Evolutionary conservation across 1,139 yeast genomes (phyloP).

Genomic region (Lodderomyces metapsilosis): DNA sequence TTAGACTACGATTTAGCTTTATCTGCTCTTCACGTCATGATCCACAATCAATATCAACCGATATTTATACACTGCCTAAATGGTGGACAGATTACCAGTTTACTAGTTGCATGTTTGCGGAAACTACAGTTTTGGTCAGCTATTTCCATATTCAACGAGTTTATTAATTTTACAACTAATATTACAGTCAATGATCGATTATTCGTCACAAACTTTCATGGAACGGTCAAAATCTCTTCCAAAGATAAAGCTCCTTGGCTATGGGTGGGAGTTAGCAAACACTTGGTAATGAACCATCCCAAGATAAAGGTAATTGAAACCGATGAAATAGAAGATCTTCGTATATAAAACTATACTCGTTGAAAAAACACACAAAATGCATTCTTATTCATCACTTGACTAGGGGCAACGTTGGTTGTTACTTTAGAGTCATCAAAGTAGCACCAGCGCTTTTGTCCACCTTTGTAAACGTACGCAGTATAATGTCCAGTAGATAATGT

Average conservation of each 20-base stretch:
- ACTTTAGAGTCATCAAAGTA: constrained; percentile 73
- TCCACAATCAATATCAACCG: constrained; percentile 63
- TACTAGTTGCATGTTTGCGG: constrained; percentile 82
- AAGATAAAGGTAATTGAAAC: constrained; percentile 33
- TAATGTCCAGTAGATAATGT: constrained; percentile 85
- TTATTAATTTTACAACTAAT: constrained; percentile 72
- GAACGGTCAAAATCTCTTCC: constrained; percentile 55
- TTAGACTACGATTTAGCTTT: constrained; percentile 63
- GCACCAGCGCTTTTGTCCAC: constrained; percentile 59
- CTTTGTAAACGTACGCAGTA: constrained; percentile 76
- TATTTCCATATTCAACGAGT: constrained; percentile 85
- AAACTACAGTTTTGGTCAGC: constrained; percentile 87
- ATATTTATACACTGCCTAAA: constrained; percentile 82
- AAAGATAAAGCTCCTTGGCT: constrained; percentile 63
- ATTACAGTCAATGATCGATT: constrained; percentile 79
- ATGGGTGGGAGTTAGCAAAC: constrained; percentile 69
- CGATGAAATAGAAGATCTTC: constrained; percentile 1
- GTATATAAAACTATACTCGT: constrained; percentile 23
- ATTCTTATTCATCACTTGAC: constrained; percentile 53
- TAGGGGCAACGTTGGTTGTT: constrained; percentile 37
- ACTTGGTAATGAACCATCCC: constrained; percentile 49
- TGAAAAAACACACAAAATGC: constrained; percentile 78
- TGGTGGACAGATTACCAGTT: constrained; percentile 84
- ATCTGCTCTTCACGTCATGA: constrained; percentile 57
- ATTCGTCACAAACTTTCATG: constrained; percentile 78